These are phyloP conservation scores for Wallacemonas rigidus DNA, from an alignment of 208 protist genomes.

Conservation along the genomic window DNA sequence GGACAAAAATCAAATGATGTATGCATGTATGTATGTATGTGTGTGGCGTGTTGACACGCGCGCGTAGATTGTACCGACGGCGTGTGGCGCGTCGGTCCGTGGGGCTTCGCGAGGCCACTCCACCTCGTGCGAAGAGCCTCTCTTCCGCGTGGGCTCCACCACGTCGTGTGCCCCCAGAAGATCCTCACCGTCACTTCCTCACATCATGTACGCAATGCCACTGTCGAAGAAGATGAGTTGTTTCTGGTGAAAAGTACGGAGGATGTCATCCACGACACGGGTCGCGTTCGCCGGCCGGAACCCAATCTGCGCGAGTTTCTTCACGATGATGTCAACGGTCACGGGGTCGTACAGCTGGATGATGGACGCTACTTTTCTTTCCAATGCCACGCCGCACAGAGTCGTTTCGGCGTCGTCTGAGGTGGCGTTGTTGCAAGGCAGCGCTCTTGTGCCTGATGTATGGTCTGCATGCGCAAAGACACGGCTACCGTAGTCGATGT, in stretches of 20 bases:
- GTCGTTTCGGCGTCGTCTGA: neutral
- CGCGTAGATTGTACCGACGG: no score
- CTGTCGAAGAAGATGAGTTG: conserved; percentile 83
- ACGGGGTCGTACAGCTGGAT: conserved; percentile 83
- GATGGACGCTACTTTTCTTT: conserved; percentile 71
- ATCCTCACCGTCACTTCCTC: conserved; percentile 12
- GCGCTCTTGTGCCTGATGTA: no score
- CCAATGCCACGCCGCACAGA: conserved; percentile 29
- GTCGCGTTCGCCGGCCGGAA: conserved; percentile 43
- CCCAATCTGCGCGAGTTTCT: conserved; percentile 74
- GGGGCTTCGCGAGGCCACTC: no score
- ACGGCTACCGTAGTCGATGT: conserved; percentile 4
- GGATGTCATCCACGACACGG: conserved; percentile 49
- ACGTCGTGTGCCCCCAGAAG: no score
- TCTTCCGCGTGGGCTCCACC: neutral
- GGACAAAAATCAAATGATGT: no score
- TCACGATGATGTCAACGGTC: conserved; percentile 73
- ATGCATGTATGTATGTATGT: no score
- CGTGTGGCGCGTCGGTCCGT: no score
- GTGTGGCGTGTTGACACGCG: no score
- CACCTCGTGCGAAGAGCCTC: no score
- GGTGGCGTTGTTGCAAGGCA: no score
- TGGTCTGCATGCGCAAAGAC: neutral
- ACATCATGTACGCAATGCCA: conserved; percentile 83
- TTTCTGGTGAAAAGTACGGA: conserved; percentile 73